These are phyloP conservation scores for Monilinia aucupariae DNA, from an alignment of 2,329 filamentous ascomycete species.

Conservation along the genomic window DNA sequence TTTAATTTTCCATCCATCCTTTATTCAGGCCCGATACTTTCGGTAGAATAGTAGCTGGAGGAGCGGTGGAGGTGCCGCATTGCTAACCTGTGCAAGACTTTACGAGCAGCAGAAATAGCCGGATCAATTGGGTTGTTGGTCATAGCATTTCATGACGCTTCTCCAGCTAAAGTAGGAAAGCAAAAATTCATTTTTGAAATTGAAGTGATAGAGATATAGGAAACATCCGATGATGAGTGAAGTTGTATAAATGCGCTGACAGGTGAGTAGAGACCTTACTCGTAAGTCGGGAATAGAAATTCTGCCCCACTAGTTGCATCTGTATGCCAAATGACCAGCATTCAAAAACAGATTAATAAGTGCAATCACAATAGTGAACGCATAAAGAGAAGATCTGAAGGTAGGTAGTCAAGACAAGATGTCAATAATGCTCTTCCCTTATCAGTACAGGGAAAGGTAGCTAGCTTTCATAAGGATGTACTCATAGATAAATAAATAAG, in stretches of 20 bases:
- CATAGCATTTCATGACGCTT: constrained; percentile 41
- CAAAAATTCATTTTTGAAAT: no score
- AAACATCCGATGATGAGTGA: no score
- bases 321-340: background rate
- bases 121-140: constrained; percentile 32
- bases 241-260: no score
- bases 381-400: background rate
- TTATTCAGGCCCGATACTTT: constrained; percentile 45
- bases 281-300: background rate
- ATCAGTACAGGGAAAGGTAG: background rate
- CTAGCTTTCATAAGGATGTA: no score
- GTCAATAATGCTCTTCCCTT: background rate
- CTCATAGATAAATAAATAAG: no score
- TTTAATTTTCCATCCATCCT: constrained; percentile 48
- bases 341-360: background rate
- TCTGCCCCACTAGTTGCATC: background rate
- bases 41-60: constrained; percentile 62
- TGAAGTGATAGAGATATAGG: no score
- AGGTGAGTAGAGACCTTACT: background rate
- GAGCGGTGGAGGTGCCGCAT: constrained; percentile 62
- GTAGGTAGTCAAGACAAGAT: background rate
- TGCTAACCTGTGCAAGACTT: constrained; percentile 54
- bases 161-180: no score
- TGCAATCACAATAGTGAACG: background rate
- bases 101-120: background rate